phyloP scores from a whole-genome alignment of 2,329 filamentous ascomycete genomes.

The Penicillium expansum region DNA sequence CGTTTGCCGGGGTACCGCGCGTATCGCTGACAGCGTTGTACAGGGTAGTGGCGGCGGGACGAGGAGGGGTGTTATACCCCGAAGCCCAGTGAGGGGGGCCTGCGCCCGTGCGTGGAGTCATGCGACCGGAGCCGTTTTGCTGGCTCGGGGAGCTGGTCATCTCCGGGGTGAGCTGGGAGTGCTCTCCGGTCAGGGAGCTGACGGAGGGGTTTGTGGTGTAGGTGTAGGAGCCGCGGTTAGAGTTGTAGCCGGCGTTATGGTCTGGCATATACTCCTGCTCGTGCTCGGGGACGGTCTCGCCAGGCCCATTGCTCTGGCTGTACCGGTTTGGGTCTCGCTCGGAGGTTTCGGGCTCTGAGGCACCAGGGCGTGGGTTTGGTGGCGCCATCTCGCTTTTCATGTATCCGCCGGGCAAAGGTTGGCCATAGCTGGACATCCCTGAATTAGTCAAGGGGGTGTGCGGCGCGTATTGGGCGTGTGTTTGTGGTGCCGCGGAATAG shows the following conservation, averaged over 20 bases:
- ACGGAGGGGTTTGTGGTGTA: conserved; percentile 68
- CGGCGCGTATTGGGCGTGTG: conserved; percentile 66
- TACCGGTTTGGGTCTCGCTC: conserved; percentile 69
- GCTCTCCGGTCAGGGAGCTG: conserved; percentile 66
- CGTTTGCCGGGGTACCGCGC: conserved; percentile 62
- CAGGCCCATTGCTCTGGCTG: conserved; percentile 56
- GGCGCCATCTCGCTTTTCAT: conserved; percentile 88
- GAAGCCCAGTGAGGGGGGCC: conserved; percentile 71
- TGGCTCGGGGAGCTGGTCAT: conserved; percentile 76
- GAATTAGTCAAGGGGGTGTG: conserved; percentile 60
- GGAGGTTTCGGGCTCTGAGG: conserved; percentile 59
- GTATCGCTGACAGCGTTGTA: conserved; percentile 89
- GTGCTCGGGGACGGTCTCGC: conserved; percentile 69
- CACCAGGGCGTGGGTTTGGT: conserved; percentile 61
- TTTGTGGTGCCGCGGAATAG: conserved; percentile 68
- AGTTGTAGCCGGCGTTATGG: conserved; percentile 67
- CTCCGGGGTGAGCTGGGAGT: conserved; percentile 74
- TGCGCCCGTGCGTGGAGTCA: conserved; percentile 76
- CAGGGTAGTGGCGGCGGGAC: conserved; percentile 69
- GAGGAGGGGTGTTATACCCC: conserved; percentile 77
- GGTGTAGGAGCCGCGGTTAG: conserved; percentile 70
- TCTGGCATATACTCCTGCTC: conserved; percentile 82
- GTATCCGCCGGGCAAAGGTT: conserved; percentile 57
- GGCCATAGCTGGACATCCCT: conserved; percentile 67
- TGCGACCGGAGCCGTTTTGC: conserved; percentile 75